Conservation (phyloP, 192 early-diverging fungal species). For the Chytriomyces hyalinus region DNA sequence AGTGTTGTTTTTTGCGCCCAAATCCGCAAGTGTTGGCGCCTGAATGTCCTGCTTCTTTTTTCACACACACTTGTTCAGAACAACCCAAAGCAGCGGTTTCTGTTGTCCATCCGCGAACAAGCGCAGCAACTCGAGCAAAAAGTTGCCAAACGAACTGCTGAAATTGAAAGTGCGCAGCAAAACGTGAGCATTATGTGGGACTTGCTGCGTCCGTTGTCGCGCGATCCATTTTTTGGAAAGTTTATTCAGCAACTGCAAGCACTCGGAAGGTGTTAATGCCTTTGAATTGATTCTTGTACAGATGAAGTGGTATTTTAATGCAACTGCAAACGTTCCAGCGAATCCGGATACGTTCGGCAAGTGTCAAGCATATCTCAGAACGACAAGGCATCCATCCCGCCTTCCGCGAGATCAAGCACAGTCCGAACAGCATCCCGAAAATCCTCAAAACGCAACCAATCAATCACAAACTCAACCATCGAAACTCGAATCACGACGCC, state of each 20-base stretch:
- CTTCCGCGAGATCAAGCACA: too few species aligned
- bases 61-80: conserved; percentile 8
- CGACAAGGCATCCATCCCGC: too few species aligned
- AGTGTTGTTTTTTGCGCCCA: not conserved
- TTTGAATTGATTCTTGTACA: too few species aligned
- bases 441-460: too few species aligned
- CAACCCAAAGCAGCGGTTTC: conserved; percentile 31
- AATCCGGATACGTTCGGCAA: too few species aligned
- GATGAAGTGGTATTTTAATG: too few species aligned
- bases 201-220: conserved; percentile 31
- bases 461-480: too few species aligned
- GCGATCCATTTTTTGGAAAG: conserved; percentile 36
- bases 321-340: too few species aligned
- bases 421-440: too few species aligned
- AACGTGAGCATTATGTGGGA: conserved; percentile 16
- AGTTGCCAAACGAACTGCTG: conserved; percentile 15
- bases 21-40: too few species aligned
- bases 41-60: not conserved
- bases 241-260: conserved; percentile 31
- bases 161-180: conserved; percentile 30
- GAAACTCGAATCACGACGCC: not conserved
- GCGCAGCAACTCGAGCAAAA: conserved; percentile 23
- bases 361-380: too few species aligned
- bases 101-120: conserved; percentile 24
- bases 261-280: not conserved